Evolutionary conservation across 2,329 filamentous ascomycete species (phyloP).

Genomic region (Epichloe uncinata): DNA sequence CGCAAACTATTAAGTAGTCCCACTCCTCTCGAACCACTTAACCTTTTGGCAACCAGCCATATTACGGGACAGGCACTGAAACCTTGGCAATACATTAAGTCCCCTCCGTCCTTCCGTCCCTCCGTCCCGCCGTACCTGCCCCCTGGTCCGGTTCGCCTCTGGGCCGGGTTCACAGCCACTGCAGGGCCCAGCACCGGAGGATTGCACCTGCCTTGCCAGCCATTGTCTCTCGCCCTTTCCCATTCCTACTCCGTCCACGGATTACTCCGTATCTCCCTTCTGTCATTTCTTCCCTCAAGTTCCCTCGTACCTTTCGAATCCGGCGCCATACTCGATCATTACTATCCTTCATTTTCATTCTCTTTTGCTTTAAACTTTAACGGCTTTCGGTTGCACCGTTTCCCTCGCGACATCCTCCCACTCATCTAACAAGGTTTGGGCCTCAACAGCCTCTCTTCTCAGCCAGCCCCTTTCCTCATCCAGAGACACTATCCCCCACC

Average conservation of each 20-base stretch:
- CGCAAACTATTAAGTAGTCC: neutral
- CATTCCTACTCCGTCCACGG: neutral
- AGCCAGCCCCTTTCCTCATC: slow-evolving; percentile 2
- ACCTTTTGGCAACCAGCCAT: neutral
- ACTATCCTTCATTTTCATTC: neutral
- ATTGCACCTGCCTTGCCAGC: neutral
- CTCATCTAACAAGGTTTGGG: neutral
- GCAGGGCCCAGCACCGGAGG: neutral
- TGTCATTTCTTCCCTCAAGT: neutral
- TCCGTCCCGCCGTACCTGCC: neutral
- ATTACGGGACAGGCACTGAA: neutral
- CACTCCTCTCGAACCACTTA: neutral
- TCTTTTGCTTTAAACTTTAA: neutral
- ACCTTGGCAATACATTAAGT: neutral
- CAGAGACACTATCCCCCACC: neutral
- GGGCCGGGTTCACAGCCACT: neutral
- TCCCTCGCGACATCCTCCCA: neutral
- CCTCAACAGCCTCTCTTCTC: neutral
- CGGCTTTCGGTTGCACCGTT: neutral
- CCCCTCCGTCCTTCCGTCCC: neutral
- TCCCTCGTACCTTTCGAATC: neutral
- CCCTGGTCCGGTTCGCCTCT: neutral
- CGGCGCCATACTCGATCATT: neutral
- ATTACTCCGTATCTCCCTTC: too few species aligned
- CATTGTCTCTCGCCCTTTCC: neutral